phyloP scores from a whole-genome alignment of 805 yeast species.

The Suhomyces canberraensis region DNA sequence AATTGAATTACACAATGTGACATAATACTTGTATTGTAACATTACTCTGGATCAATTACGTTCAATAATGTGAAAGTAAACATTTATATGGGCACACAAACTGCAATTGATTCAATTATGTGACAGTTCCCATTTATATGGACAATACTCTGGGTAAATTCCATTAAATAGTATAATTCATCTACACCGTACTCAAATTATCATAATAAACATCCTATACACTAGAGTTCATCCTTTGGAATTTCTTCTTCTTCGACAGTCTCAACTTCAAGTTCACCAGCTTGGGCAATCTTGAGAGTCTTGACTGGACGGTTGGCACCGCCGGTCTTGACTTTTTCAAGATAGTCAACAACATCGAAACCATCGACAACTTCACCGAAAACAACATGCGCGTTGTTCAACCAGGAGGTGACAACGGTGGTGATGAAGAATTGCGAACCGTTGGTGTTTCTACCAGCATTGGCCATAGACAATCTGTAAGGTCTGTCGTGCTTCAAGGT shows the following conservation, averaged over 20 bases:
- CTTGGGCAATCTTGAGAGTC: conserved; percentile 59
- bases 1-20: no score
- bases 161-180: no score
- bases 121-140: no score
- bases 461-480: conserved; percentile 74
- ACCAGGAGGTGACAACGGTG: conserved; percentile 87
- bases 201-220: no score
- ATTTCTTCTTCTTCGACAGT: conserved; percentile 14
- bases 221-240: conserved; percentile 5
- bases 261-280: conserved; percentile 61
- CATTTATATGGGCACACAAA: no score
- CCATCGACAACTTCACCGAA: conserved; percentile 94
- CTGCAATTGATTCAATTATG: no score
- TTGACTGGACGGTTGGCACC: conserved; percentile 70
- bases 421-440: conserved; percentile 96
- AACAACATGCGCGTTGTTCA: conserved; percentile 92
- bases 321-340: conserved; percentile 70
- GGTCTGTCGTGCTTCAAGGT: conserved; percentile 64
- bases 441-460: conserved; percentile 73
- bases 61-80: no score
- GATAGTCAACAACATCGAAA: conserved; percentile 70
- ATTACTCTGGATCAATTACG: no score
- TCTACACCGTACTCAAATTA: no score
- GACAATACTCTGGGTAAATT: no score
- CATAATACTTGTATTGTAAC: no score